Conservation (phyloP, 108 stramenopile species). For the Discostella pseudostelligera region DNA sequence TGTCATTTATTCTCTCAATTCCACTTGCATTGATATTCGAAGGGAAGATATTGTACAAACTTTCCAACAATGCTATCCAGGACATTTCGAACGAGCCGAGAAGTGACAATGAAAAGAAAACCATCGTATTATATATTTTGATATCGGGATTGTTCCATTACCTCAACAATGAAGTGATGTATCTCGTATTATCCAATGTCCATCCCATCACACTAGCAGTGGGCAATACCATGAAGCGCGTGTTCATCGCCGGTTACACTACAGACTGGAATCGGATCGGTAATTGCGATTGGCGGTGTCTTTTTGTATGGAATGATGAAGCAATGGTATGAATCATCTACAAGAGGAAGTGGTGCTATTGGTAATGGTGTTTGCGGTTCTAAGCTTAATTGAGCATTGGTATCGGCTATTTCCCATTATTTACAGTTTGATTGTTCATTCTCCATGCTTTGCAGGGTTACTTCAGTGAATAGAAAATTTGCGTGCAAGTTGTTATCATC, state of each 20-base stretch:
- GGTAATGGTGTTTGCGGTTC: not conserved
- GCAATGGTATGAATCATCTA: constrained; percentile 35
- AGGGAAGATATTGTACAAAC: constrained; percentile 17
- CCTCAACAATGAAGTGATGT: constrained; percentile 83
- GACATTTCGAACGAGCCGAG: too few relatives aligned
- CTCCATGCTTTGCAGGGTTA: too few relatives aligned
- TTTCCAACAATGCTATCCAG: not conserved
- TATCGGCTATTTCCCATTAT: too few relatives aligned
- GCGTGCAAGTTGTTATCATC: too few relatives aligned
- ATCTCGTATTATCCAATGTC: constrained; percentile 56
- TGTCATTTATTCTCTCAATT: constrained; percentile 47
- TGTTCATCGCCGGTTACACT: constrained; percentile 63
- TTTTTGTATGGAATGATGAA: constrained; percentile 48
- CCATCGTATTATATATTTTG: constrained; percentile 21
- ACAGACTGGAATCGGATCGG: constrained; percentile 41
- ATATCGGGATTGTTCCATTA: constrained; percentile 67
- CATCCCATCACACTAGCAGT: constrained; percentile 79
- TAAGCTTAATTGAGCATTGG: too few relatives aligned
- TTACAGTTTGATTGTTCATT: too few relatives aligned
- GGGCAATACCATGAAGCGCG: constrained; percentile 80
- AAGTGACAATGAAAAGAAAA: not conserved
- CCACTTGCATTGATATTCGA: constrained; percentile 54
- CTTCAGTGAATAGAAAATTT: too few relatives aligned
- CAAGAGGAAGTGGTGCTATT: not conserved
- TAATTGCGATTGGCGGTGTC: constrained; percentile 48